phyloP scores from a whole-genome alignment of 768 basidiomycete genomes.

The Suillus ampliporus region DNA sequence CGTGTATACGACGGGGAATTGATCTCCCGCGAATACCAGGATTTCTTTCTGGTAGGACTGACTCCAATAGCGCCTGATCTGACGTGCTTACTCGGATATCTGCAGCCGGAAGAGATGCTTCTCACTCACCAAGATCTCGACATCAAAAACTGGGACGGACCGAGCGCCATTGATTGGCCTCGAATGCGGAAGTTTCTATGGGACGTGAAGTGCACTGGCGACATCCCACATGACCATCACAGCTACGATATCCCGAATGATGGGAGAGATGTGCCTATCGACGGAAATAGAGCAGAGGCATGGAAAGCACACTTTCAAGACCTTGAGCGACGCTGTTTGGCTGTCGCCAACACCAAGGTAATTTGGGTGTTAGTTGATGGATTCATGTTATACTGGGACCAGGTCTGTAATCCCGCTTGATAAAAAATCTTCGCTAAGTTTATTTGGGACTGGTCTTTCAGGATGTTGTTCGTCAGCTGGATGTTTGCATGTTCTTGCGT shows the following conservation, averaged over 20 bases:
- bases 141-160: conserved; percentile 93
- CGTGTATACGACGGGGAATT: conserved; percentile 1
- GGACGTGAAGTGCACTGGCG: conserved; percentile 68
- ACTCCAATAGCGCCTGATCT: not conserved
- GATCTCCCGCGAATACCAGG: conserved; percentile 50
- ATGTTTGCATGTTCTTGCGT: conserved; percentile 84
- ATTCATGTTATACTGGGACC: conserved; percentile 91
- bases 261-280: conserved; percentile 73
- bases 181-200: conserved; percentile 68
- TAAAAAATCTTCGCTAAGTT: not conserved
- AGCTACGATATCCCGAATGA: conserved; percentile 92
- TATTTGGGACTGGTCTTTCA: conserved; percentile 30
- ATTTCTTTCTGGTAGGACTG: conserved; percentile 83
- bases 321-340: conserved; percentile 48
- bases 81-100: not conserved
- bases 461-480: conserved; percentile 74
- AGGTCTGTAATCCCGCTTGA: conserved; percentile 46
- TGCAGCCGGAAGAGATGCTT: conserved; percentile 33
- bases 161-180: conserved; percentile 90
- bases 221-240: conserved; percentile 70
- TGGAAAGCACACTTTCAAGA: conserved; percentile 61
- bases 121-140: conserved; percentile 62
- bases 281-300: conserved; percentile 44
- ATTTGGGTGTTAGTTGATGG: conserved; percentile 91
- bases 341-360: conserved; percentile 52